These are phyloP conservation scores for Vitis hybrid DNA, from an alignment of 177 flowering plant genomes.

Conservation along the genomic window DNA sequence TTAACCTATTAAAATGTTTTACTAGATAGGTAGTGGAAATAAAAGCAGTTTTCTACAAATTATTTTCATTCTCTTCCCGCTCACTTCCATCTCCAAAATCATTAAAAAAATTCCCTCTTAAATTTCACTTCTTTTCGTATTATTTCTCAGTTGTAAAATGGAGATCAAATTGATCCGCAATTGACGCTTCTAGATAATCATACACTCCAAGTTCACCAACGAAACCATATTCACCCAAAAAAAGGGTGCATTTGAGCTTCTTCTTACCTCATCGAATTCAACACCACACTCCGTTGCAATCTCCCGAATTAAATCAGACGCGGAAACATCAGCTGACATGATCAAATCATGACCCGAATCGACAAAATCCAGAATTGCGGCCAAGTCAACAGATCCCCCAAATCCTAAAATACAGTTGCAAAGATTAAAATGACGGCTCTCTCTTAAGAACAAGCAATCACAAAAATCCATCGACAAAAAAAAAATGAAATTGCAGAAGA, in stretches of 20 bases:
- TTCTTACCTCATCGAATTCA: conserved; percentile 87
- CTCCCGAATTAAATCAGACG: conserved; percentile 83
- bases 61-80: too few relatives aligned
- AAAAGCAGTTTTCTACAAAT: too few relatives aligned
- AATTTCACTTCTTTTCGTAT: too few relatives aligned
- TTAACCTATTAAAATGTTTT: too few relatives aligned
- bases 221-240: not conserved
- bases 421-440: not conserved
- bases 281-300: conserved; percentile 90
- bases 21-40: too few relatives aligned
- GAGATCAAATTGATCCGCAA: too few relatives aligned
- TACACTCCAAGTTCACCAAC: not conserved
- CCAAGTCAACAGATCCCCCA: conserved; percentile 78
- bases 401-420: conserved; percentile 43
- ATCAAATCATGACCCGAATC: conserved; percentile 91
- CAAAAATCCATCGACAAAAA: not conserved
- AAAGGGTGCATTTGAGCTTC: not conserved
- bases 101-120: too few relatives aligned
- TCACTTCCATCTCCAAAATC: too few relatives aligned
- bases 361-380: conserved; percentile 74
- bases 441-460: not conserved
- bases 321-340: conserved; percentile 67
- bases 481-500: not conserved
- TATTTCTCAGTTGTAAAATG: too few relatives aligned
- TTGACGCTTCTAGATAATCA: too few relatives aligned